Evolutionary conservation across 345 rosid genomes (phyloP).

Genomic region (Citrus glauca): DNA sequence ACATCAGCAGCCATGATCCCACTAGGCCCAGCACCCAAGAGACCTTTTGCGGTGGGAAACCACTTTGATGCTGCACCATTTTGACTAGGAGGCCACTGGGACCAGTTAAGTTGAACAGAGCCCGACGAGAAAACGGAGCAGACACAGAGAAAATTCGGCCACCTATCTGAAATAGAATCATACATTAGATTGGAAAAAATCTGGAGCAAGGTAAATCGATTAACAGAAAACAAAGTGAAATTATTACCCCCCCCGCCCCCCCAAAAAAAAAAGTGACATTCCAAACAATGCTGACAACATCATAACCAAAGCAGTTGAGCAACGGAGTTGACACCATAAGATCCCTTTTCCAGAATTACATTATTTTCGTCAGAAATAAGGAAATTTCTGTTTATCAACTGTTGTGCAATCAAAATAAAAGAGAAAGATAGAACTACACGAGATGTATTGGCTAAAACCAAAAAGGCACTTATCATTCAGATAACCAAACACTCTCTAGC

Average conservation of each 20-base stretch:
- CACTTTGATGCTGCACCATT: slow-evolving; percentile 62
- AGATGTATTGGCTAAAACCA: background rate
- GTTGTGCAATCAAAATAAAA: background rate
- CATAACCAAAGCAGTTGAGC: background rate
- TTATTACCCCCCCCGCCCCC: too few relatives aligned
- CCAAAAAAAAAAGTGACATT: background rate
- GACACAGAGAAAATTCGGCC: slow-evolving; percentile 98
- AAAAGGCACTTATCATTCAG: background rate
- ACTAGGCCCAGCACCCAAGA: slow-evolving; percentile 99
- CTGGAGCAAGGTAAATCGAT: background rate
- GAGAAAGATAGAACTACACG: background rate
- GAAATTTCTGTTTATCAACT: background rate
- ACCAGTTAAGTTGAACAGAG: slow-evolving; percentile 97
- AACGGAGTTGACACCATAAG: background rate
- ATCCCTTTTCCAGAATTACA: background rate
- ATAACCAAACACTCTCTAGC: background rate
- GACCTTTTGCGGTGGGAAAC: slow-evolving; percentile 97
- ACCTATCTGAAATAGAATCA: slow-evolving; percentile 70
- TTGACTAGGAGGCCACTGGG: slow-evolving; percentile 91
- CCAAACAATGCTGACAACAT: background rate
- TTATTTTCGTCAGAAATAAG: background rate
- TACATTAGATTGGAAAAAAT: background rate
- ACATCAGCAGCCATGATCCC: slow-evolving; percentile 99
- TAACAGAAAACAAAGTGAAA: background rate
- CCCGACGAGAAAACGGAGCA: slow-evolving; percentile 99